Percentiles rank a stretch among this genome's conserved stretches.
These are phyloP conservation scores for Aspergillus oerlinghausenensis DNA, from an alignment of 2,329 filamentous ascomycete species.

Conservation along the genomic window DNA sequence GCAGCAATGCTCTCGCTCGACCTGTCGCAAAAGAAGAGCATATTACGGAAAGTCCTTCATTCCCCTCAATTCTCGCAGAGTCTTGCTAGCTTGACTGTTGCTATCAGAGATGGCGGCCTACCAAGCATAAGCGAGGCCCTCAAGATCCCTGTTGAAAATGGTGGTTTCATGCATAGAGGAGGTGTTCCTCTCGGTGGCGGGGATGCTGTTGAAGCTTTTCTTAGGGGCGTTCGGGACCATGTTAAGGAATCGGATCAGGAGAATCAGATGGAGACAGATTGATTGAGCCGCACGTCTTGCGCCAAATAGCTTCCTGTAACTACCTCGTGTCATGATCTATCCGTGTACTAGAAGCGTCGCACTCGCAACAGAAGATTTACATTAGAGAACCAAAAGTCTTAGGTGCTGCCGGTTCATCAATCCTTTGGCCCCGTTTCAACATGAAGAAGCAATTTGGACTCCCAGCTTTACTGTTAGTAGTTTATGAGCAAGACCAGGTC, in stretches of 20 bases:
- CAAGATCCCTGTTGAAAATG: slow-evolving; percentile 72
- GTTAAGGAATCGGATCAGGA: slow-evolving; percentile 54
- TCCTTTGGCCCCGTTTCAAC: neutral
- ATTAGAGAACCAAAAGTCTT: neutral
- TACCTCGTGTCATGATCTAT: slow-evolving; percentile 6
- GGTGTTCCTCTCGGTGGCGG: slow-evolving; percentile 82
- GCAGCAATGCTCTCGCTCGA: slow-evolving; percentile 71
- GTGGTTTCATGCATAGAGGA: slow-evolving; percentile 73
- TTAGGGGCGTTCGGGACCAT: slow-evolving; percentile 79
- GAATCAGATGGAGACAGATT: slow-evolving; percentile 44
- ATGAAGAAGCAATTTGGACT: neutral
- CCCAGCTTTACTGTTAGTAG: too few relatives aligned
- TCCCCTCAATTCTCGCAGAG: slow-evolving; percentile 91
- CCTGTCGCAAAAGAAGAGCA: slow-evolving; percentile 69
- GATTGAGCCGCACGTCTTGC: slow-evolving; percentile 10
- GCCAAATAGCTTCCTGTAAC: slow-evolving; percentile 1
- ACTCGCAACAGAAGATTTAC: neutral
- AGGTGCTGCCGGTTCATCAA: neutral
- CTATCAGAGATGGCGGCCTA: slow-evolving; percentile 82
- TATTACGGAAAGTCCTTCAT: slow-evolving; percentile 76
- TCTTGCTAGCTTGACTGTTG: slow-evolving; percentile 76
- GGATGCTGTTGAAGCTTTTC: slow-evolving; percentile 84
- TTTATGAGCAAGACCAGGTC: neutral
- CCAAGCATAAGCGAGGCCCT: slow-evolving; percentile 86
- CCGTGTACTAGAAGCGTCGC: neutral